Evolutionary conservation across 1,284 basidiomycete species (phyloP).

Genomic region (Ceratobasidium theobromae): DNA sequence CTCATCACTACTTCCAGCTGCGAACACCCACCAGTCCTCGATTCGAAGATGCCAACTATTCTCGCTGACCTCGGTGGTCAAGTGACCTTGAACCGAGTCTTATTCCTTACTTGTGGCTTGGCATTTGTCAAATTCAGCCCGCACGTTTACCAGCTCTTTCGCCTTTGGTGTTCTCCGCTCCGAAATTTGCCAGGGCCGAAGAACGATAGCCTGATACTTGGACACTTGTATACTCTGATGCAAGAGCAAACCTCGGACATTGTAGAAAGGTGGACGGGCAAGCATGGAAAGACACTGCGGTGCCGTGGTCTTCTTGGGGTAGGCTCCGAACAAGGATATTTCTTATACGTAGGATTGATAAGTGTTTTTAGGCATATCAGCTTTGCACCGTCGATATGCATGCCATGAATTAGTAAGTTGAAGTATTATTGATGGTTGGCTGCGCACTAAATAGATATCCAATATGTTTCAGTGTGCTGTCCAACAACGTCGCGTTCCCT

Average conservation of each 20-base stretch:
- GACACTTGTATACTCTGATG: conserved; percentile 20
- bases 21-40: no score
- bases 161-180: conserved; percentile 3
- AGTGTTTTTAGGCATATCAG: background rate
- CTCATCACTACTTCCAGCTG: no score
- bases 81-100: background rate
- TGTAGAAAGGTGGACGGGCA: conserved; percentile 13
- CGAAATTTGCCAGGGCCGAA: background rate
- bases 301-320: conserved; percentile 25
- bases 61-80: background rate
- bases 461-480: background rate
- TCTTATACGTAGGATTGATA: background rate
- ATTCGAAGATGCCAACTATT: background rate
- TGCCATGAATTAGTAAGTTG: conserved; percentile 13
- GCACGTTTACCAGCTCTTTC: background rate
- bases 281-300: conserved; percentile 28
- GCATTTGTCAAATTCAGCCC: background rate
- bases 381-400: conserved; percentile 22
- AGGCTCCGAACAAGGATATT: background rate
- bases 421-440: background rate
- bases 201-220: conserved; percentile 23
- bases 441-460: background rate
- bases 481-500: background rate
- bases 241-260: background rate
- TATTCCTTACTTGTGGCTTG: background rate